Base-by-base conservation (phyloP, 345 rosid species). In the Syzygium jambos region DNA sequence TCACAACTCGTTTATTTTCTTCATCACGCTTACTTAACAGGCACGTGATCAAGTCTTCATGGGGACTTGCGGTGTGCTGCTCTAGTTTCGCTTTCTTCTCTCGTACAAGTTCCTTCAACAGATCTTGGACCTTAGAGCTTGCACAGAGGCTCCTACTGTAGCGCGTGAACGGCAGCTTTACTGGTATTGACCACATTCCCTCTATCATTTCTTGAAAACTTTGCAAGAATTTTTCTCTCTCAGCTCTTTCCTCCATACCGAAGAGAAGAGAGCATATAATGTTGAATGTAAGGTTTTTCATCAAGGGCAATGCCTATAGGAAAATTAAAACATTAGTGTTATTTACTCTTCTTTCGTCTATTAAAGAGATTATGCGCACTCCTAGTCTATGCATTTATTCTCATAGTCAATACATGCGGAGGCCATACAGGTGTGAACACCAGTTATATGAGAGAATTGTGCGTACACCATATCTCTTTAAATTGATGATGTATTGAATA, bases 131-230 rank as follows among this genome's bases (percentile, higher is more conserved):
- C 84, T 85, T 92, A 57, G 85, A 51, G 85, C 93, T 93, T 11
- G 94, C 91, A 7, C 83, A 27, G 29, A 95, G 88, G 89, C 94
- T 89, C 68, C 89, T 43, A 80, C 55, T 92, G 89, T 85, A 95
- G 80, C 91, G 89, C 52, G 94, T 94, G 92, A 92, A 93, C 1
- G 94, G 95, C 83, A 95, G 57, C 85, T 92, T 90, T 8, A 92
- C 8, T 11, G 94, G 95, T 49, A 93, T 78, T 4, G 94, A 88
- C 94, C 93, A 95, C 86, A 92, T 59, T 82, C 95, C 95, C 78
- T 80, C 51, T 41, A 93, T 78, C 90, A 93, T 92, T 41, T 68
- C 53, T 34, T 86, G 91, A 84, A 93, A 93, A 84, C 51, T 49
- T 9, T 61, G 14, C 68, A 87, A 83, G n/a, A 93, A 85, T 34